Conservation (phyloP, 1,139 yeast species). For the Petasospora fabianii region DNA sequence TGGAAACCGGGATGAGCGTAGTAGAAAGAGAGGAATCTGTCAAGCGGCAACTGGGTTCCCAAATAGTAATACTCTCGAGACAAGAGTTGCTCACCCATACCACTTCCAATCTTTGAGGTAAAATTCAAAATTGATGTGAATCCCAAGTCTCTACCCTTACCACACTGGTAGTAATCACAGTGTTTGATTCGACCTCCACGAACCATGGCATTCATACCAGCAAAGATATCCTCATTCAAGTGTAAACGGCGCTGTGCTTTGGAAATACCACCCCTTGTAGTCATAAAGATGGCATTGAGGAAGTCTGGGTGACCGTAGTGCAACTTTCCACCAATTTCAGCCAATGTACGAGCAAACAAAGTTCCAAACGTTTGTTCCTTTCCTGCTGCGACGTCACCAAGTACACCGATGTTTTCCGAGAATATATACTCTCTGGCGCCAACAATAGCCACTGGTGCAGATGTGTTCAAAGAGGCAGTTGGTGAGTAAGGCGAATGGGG, state of each 20-base stretch:
- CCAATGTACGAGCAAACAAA: conserved; percentile 77
- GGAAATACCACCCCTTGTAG: conserved; percentile 86
- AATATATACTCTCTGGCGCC: conserved; percentile 90
- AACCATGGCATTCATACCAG: conserved; percentile 79
- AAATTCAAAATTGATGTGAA: conserved; percentile 81
- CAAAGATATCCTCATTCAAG: conserved; percentile 85
- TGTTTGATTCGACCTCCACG: conserved; percentile 87
- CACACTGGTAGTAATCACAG: conserved; percentile 86
- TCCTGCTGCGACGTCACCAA: conserved; percentile 92
- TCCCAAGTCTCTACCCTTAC: conserved; percentile 88
- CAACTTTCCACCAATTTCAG: conserved; percentile 81
- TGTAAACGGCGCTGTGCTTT: conserved; percentile 87
- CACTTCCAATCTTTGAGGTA: conserved; percentile 88
- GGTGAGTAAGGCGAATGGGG: conserved; percentile 47
- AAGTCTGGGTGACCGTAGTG: conserved; percentile 95
- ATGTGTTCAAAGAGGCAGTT: conserved; percentile 29
- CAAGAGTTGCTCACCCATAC: conserved; percentile 89
- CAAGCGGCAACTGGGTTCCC: conserved; percentile 76
- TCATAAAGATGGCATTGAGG: conserved; percentile 78
- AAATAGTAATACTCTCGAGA: conserved; percentile 81
- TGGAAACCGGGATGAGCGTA: conserved; percentile 94
- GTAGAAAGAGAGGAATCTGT: conserved; percentile 76
- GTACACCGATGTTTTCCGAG: conserved; percentile 78
- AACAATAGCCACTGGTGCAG: conserved; percentile 70
- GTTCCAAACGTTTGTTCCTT: conserved; percentile 94